Conservation (phyloP, 164 flowering plant species). For the Aristolochia californica region DNA sequence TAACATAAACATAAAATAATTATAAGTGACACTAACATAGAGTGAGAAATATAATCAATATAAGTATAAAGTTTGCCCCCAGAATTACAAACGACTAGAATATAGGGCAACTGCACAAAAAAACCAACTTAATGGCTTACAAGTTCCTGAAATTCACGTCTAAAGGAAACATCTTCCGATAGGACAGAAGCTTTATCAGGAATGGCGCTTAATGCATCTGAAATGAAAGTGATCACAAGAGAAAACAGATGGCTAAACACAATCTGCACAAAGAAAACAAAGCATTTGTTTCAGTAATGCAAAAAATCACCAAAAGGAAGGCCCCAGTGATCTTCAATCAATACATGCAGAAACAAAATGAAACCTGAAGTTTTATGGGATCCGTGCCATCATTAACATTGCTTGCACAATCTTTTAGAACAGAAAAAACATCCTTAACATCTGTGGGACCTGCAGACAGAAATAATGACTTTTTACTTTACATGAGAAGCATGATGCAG, state of each 20-base stretch:
- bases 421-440: constrained; percentile 52
- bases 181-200: constrained; percentile 63
- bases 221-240: constrained; percentile 65
- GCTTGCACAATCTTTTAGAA: constrained; percentile 57
- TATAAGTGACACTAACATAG: no score
- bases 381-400: constrained; percentile 39
- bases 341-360: constrained; percentile 4
- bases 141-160: constrained; percentile 72
- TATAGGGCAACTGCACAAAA: neutral
- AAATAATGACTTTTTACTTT: neutral
- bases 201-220: constrained; percentile 80
- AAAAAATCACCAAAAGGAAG: neutral
- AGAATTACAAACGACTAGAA: neutral
- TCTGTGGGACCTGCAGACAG: constrained; percentile 67
- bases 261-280: constrained; percentile 38
- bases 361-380: constrained; percentile 64
- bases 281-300: neutral
- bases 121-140: constrained; percentile 34
- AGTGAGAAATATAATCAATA: no score
- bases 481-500: neutral
- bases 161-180: constrained; percentile 59
- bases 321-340: neutral
- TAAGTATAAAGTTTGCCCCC: no score
- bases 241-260: constrained; percentile 69
- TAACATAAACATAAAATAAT: neutral